A percentile compares a stretch with the other conserved stretches of the same genome.
phyloP scores from a whole-genome alignment of 1,139 yeast genomes.

The Geotrichum reessii region DNA sequence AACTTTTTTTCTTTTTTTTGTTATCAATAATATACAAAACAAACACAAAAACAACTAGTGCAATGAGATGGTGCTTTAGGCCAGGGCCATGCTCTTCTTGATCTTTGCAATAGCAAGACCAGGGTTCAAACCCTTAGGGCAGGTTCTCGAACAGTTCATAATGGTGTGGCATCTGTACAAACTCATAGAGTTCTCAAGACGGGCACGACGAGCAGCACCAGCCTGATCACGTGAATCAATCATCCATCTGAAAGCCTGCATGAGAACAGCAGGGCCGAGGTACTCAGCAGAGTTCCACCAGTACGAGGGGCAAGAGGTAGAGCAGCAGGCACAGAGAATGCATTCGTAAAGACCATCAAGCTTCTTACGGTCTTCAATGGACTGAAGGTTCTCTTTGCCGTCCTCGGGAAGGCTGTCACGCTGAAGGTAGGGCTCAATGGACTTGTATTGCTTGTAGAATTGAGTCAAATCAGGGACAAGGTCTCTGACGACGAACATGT shows the following conservation, averaged over 20 bases:
- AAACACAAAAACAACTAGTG: not conserved
- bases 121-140: conserved; percentile 99
- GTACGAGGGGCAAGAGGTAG: conserved; percentile 98
- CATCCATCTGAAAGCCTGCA: conserved; percentile 99
- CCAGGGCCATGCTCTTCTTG: conserved; percentile 86
- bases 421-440: conserved; percentile 94
- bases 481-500: conserved; percentile 96
- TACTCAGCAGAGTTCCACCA: conserved; percentile 99
- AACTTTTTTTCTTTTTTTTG: not conserved
- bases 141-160: conserved; percentile 95
- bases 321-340: conserved; percentile 97
- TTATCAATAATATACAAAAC: not conserved
- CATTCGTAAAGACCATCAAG: conserved; percentile 96
- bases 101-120: conserved; percentile 97
- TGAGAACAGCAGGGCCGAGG: conserved; percentile 95
- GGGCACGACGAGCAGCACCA: conserved; percentile 68
- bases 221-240: conserved; percentile 96
- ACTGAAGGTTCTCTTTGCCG: conserved; percentile 90
- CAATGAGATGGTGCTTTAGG: conserved; percentile 36
- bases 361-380: conserved; percentile 90
- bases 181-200: conserved; percentile 95
- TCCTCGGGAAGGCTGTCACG: conserved; percentile 75
- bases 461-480: conserved; percentile 96
- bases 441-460: conserved; percentile 96
- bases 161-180: conserved; percentile 98